A percentile compares a stretch with the other conserved stretches of the same genome.
Evolutionary conservation across 306 rosid genomes (phyloP).

Genomic region (Vigna radiata): DNA sequence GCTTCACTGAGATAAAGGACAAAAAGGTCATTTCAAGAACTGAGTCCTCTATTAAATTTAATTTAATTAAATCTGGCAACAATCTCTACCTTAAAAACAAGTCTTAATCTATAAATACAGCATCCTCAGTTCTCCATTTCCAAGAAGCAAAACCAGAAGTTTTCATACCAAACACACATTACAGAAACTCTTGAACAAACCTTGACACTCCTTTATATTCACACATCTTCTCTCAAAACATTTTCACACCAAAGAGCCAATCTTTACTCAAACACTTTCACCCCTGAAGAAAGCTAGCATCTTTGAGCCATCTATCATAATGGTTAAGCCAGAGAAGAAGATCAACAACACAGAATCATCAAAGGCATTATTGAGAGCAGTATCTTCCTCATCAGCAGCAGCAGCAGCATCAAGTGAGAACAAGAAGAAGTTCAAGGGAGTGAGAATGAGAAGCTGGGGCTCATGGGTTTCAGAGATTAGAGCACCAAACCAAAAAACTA

Average conservation of each 20-base stretch:
- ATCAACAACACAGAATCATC: slow-evolving; percentile 53
- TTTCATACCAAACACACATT: not conserved
- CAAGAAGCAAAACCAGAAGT: not conserved
- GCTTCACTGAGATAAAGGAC: slow-evolving; percentile 41
- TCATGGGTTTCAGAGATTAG: slow-evolving; percentile 99
- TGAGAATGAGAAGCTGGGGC: slow-evolving; percentile 99
- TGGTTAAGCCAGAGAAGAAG: slow-evolving; percentile 82
- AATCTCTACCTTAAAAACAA: slow-evolving; percentile 44
- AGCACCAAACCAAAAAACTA: slow-evolving; percentile 97
- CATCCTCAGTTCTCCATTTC: slow-evolving; percentile 43
- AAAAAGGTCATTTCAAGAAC: slow-evolving; percentile 38
- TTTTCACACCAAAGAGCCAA: too few relatives aligned
- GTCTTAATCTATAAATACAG: slow-evolving; percentile 66
- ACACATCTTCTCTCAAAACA: too few relatives aligned
- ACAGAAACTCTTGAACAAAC: slow-evolving; percentile 28
- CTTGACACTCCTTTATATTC: not conserved
- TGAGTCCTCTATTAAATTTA: slow-evolving; percentile 20
- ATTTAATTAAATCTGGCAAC: slow-evolving; percentile 61
- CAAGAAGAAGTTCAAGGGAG: slow-evolving; percentile 88
- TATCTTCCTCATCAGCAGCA: slow-evolving; percentile 37
- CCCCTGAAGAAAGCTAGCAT: not conserved
- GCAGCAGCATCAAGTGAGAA: slow-evolving; percentile 35
- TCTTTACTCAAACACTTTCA: too few relatives aligned
- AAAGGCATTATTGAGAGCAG: too few relatives aligned
- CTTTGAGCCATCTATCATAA: slow-evolving; percentile 28